Evolutionary conservation across 148 eudicot genomes (phyloP).

Genomic region (Rhododendron griersonianum): DNA sequence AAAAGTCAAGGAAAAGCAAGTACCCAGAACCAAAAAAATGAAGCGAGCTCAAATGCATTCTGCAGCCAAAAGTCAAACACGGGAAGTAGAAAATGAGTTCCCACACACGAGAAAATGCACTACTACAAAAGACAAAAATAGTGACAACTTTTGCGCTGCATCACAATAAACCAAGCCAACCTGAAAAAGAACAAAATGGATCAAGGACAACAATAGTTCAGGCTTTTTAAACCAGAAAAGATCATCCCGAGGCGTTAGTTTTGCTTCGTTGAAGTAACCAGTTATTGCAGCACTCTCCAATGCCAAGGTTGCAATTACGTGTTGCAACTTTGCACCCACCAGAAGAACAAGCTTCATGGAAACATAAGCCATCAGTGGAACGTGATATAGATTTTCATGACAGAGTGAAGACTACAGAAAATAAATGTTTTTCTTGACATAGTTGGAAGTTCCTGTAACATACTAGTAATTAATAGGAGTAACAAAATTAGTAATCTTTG

Average conservation of each 20-base stretch:
- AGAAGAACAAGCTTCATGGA: slow-evolving; percentile 72
- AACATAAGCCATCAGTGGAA: background rate
- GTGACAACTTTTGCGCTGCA: background rate
- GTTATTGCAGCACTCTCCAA: slow-evolving; percentile 78
- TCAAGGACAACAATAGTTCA: slow-evolving; percentile 65
- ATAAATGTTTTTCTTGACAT: background rate
- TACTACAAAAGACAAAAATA: background rate
- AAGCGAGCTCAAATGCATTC: slow-evolving; percentile 99
- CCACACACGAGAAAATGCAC: background rate
- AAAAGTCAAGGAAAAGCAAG: slow-evolving; percentile 6
- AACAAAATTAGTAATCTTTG: background rate
- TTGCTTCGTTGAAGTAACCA: slow-evolving; percentile 54
- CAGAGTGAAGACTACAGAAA: background rate
- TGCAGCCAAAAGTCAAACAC: slow-evolving; percentile 33
- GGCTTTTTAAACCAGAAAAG: slow-evolving; percentile 98
- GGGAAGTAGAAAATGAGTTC: slow-evolving; percentile 9
- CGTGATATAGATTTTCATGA: background rate
- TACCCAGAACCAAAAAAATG: slow-evolving; percentile 99
- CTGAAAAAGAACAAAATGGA: slow-evolving; percentile 98
- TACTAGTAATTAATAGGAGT: background rate
- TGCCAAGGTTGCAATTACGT: slow-evolving; percentile 87
- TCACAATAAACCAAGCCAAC: slow-evolving; percentile 28
- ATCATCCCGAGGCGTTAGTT: slow-evolving; percentile 82
- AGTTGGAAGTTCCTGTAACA: background rate
- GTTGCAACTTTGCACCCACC: slow-evolving; percentile 82